phyloP scores from a whole-genome alignment of 768 basidiomycete species.

The Calocera cornea region DNA sequence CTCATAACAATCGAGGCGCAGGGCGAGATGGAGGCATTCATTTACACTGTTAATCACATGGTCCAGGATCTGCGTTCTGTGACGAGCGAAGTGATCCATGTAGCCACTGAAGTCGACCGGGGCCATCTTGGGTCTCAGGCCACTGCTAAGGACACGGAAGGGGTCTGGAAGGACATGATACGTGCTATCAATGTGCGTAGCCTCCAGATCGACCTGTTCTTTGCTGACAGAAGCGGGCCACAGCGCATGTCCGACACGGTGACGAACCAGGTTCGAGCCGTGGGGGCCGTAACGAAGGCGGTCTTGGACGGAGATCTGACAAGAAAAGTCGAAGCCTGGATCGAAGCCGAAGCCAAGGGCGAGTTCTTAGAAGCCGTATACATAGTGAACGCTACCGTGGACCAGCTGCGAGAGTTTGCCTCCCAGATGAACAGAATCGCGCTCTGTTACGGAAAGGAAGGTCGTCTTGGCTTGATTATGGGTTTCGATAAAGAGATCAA shows the following conservation, averaged over 20 bases:
- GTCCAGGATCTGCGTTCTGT: conserved; percentile 57
- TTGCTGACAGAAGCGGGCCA: conserved; percentile 25
- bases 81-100: conserved; percentile 69
- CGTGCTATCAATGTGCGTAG: conserved; percentile 76
- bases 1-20: conserved; percentile 84
- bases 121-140: too few species aligned
- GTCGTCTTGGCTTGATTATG: too few species aligned
- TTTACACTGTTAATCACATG: conserved; percentile 70
- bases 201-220: conserved; percentile 13
- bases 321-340: conserved; percentile 79
- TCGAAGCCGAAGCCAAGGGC: conserved; percentile 35
- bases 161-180: conserved; percentile 72
- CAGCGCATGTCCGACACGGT: conserved; percentile 70
- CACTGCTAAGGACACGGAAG: conserved; percentile 75
- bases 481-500: too few species aligned
- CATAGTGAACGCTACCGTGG: conserved; percentile 90
- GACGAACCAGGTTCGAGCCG: conserved; percentile 70
- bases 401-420: conserved; percentile 74
- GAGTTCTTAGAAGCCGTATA: conserved; percentile 76
- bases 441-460: too few species aligned
- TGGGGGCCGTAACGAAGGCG: conserved; percentile 74
- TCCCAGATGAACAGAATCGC: conserved; percentile 41
- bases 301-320: conserved; percentile 85
- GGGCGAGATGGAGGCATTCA: conserved; percentile 82
- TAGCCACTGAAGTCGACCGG: conserved; percentile 76